phyloP scores from a whole-genome alignment of 2,329 filamentous ascomycete species.

The Diaporthe citri region DNA sequence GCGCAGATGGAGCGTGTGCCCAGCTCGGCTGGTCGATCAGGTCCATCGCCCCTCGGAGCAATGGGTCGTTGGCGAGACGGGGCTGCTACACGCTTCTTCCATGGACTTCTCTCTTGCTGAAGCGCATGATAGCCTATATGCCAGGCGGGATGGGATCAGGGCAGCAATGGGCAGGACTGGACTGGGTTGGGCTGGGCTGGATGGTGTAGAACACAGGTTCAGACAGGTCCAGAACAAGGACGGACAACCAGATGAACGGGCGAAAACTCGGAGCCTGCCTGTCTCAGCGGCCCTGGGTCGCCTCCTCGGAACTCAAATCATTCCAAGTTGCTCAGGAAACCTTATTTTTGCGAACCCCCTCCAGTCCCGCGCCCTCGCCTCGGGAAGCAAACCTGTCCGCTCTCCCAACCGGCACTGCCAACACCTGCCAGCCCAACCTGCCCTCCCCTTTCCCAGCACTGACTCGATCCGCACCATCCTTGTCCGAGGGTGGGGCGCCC shows the following conservation, averaged over 20 bases:
- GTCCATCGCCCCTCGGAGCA: conserved; percentile 33
- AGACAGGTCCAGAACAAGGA: conserved; percentile 10
- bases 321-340: conserved; percentile 8
- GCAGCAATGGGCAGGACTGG: background rate
- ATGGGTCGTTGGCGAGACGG: conserved; percentile 32
- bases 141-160: conserved; percentile 8
- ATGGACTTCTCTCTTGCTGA: conserved; percentile 23
- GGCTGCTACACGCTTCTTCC: conserved; percentile 31
- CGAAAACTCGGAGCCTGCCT: conserved; percentile 12
- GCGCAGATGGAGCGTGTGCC: conserved; percentile 21
- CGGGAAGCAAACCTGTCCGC: background rate
- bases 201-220: conserved; percentile 1
- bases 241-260: conserved; percentile 6
- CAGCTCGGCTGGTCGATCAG: conserved; percentile 32
- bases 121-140: conserved; percentile 22
- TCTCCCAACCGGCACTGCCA: background rate
- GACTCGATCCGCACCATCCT: conserved; percentile 21
- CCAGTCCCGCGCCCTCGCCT: background rate
- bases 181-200: conserved; percentile 2
- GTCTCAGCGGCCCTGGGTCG: background rate
- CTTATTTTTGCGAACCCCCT: conserved; percentile 5
- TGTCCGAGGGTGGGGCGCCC: background rate
- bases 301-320: conserved; percentile 2
- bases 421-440: background rate
- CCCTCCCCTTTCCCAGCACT: conserved; percentile 15